phyloP scores from a whole-genome alignment of 1,139 yeast species.

The Taphrina communis region DNA sequence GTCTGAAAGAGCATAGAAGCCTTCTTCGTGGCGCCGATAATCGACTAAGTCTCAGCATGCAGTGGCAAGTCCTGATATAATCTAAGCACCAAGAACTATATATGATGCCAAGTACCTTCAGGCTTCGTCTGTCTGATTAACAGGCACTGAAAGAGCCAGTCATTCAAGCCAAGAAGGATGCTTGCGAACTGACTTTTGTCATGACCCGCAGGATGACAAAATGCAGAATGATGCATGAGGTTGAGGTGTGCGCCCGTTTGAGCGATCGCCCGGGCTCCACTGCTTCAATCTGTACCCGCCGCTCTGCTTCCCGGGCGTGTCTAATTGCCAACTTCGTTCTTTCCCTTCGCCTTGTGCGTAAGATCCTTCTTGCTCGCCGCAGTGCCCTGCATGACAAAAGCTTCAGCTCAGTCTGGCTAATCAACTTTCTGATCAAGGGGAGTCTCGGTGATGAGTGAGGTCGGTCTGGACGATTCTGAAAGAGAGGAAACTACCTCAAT shows the following conservation, averaged over 20 bases:
- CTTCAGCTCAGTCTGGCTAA: too few species aligned
- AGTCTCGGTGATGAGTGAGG: conserved; percentile 12
- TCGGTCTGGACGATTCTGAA: conserved; percentile 15
- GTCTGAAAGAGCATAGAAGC: background rate
- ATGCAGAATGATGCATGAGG: background rate
- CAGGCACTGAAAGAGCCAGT: background rate
- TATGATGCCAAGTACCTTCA: too few species aligned
- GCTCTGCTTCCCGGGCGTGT: background rate
- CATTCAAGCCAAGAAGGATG: background rate
- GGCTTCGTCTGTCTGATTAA: background rate
- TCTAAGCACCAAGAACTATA: too few species aligned
- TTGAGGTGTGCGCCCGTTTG: background rate
- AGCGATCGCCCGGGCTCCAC: background rate
- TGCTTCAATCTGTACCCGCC: conserved; percentile 7
- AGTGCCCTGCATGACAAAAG: too few species aligned
- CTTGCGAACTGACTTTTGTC: too few species aligned
- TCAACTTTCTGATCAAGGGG: background rate
- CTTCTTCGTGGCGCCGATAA: conserved; percentile 1
- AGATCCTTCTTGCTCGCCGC: too few species aligned
- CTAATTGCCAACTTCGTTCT: conserved; percentile 4
- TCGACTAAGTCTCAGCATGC: conserved; percentile 20
- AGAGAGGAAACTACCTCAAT: conserved; percentile 9
- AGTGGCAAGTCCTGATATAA: background rate
- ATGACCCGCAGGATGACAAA: background rate
- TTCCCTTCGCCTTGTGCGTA: conserved; percentile 2